phyloP scores from a whole-genome alignment of 306 rosid genomes.

The Cucumis melo region DNA sequence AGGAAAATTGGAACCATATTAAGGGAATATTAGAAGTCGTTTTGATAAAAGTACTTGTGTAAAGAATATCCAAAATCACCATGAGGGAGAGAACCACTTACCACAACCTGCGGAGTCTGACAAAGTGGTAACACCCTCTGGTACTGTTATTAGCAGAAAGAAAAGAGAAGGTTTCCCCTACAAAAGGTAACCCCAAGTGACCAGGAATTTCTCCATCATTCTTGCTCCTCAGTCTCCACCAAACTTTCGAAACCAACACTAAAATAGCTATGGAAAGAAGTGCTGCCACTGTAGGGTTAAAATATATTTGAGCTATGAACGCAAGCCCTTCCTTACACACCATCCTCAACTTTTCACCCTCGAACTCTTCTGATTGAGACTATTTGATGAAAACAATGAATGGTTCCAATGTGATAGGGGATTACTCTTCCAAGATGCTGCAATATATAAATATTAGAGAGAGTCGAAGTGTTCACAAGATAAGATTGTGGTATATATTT shows the following conservation, averaged over 20 bases:
- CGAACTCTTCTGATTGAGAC: neutral
- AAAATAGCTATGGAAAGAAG: constrained; percentile 23
- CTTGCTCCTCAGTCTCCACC: constrained; percentile 16
- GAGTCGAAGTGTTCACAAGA: neutral
- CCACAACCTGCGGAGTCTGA: constrained; percentile 56
- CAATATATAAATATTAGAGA: neutral
- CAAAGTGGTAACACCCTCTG: constrained; percentile 64
- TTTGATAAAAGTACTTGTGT: neutral
- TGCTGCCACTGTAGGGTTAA: constrained; percentile 17
- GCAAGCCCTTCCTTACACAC: constrained; percentile 24
- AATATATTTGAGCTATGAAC: constrained; percentile 16
- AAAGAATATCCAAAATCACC: neutral
- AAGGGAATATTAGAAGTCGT: neutral
- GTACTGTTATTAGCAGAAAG: constrained; percentile 53
- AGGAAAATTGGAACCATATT: neutral
- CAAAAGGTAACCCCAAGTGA: constrained; percentile 42
- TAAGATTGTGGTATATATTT: neutral
- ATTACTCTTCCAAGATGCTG: constrained; percentile 1
- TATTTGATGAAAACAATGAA: constrained; percentile 8
- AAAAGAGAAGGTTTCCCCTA: constrained; percentile 60
- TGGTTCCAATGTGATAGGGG: neutral
- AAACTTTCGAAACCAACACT: constrained; percentile 28
- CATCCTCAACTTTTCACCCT: constrained; percentile 23
- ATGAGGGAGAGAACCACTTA: constrained; percentile 21
- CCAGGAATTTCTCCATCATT: constrained; percentile 37